Percentiles rank a stretch among this genome's conserved stretches.
Conservation (phyloP, 1,284 basidiomycete species). For the Apiotrichum veenhuisii region DNA sequence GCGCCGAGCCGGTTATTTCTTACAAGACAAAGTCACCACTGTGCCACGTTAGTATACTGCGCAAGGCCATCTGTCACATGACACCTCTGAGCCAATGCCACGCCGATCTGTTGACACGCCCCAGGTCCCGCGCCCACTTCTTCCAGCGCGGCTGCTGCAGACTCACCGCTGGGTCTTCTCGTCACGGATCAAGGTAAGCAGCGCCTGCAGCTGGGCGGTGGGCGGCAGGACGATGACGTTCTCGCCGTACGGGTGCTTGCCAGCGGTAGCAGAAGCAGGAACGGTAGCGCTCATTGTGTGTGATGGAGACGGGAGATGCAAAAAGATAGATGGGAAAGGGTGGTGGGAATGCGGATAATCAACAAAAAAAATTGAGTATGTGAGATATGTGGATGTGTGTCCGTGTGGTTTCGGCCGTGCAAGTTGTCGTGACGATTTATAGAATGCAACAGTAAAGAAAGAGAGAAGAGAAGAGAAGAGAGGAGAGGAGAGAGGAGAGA, state of each 20-base stretch:
- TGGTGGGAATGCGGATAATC: neutral
- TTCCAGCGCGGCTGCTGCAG: neutral
- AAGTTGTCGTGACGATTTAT: neutral
- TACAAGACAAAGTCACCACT: conserved; percentile 95
- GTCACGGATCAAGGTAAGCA: conserved; percentile 92
- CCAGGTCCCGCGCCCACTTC: neutral
- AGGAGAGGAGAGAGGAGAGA: neutral
- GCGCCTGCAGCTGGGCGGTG: conserved; percentile 87
- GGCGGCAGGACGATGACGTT: conserved; percentile 47
- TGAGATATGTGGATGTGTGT: neutral
- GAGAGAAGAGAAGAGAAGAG: neutral
- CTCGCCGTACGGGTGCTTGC: conserved; percentile 9
- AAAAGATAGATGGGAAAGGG: neutral
- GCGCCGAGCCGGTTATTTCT: conserved; percentile 10
- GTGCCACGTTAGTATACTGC: conserved; percentile 8
- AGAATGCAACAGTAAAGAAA: neutral
- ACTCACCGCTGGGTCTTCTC: conserved; percentile 62
- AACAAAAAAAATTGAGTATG: neutral
- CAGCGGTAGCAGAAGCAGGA: neutral
- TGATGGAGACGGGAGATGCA: neutral
- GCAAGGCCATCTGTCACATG: neutral
- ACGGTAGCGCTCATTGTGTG: neutral
- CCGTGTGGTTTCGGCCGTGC: neutral
- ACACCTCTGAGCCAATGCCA: neutral
- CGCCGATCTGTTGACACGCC: neutral